Evolutionary conservation across 805 yeast genomes (phyloP), one percentile per base, ranked within the genome.

Genomic region (Candida wancherniae): DNA sequence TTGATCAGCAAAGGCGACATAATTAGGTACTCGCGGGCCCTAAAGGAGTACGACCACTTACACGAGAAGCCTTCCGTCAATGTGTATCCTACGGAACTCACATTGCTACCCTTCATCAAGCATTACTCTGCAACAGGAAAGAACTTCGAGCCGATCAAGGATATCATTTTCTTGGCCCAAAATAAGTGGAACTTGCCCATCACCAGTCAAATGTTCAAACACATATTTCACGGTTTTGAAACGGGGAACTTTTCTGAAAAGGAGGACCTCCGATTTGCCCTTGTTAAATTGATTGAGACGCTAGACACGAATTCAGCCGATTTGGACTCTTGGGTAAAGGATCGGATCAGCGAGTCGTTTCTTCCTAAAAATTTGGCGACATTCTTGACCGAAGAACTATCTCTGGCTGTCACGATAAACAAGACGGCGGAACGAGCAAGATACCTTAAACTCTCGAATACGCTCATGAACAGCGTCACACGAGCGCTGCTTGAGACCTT

Each of bases 151-250:
- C 34, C 40, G 12, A 33, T 46, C 9, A n/a, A 26, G 9, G 23
- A 29, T 5, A 21, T 55, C 4, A 24, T 58, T 9, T 26, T 36
- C 13, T 30, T 40, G 13, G 47, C 52, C 43, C 54, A 51, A 16
- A 24, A 29, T 5, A 27, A 34, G n/a, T 48, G 42, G 26, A 38
- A 39, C n/a, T 29, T 61, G 8, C 67, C 67, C 1, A 32, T 55
- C 8, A 53, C 63, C n/a, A 55, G 60, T 7, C 47, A 54, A 19
- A 40, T 50, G n/a, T 61, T 54, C 34, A 42, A 41, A 15, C 28
- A 26, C 9, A 28, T 59, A 4, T 51, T 53, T 30, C 30, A 29
- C n/a, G 31, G 38, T 22, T 46, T 54, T 18, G n/a, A 28, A 10
- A 11, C 15, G 23, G 24, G 19, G 9, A 9, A 14, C 10, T 22